A percentile compares a stretch with the other conserved stretches of the same genome.
These are phyloP conservation scores for Aspergillus cristatus DNA, from an alignment of 495 filamentous ascomycete species.

Conservation along the genomic window DNA sequence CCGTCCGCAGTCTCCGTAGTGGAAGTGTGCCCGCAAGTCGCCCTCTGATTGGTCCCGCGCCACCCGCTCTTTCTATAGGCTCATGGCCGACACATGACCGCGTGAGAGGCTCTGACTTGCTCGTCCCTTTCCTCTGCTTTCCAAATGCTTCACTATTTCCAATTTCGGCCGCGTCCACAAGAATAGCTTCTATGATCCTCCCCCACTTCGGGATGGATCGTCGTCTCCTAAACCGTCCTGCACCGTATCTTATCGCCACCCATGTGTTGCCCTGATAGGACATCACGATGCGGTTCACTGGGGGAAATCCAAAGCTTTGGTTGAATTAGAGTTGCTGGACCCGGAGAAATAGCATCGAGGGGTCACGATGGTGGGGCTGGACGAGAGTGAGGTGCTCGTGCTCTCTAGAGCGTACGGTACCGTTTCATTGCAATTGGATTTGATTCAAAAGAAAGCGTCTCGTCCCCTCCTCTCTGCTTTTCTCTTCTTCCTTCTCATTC, in stretches of 20 bases:
- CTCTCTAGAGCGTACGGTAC: neutral
- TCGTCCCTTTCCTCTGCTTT: neutral
- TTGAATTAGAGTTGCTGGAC: neutral
- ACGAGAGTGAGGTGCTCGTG: neutral
- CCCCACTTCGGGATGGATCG: neutral
- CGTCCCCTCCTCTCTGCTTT: constrained; percentile 4
- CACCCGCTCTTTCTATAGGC: constrained; percentile 1
- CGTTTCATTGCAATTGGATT: too few species aligned
- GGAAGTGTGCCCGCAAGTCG: constrained; percentile 17
- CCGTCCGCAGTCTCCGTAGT: neutral
- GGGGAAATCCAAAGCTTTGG: constrained; percentile 7
- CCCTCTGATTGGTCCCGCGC: constrained; percentile 14
- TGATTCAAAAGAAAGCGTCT: neutral
- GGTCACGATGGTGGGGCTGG: constrained; percentile 12
- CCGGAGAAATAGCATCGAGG: constrained; percentile 1
- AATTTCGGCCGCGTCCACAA: too few species aligned
- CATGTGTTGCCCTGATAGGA: constrained; percentile 40
- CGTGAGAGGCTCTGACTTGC: constrained; percentile 14
- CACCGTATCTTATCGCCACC: constrained; percentile 14
- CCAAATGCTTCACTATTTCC: neutral
- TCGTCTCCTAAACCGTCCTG: constrained; percentile 5
- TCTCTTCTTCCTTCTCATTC: constrained; percentile 3
- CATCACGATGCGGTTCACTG: constrained; percentile 10
- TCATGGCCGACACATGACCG: constrained; percentile 13
- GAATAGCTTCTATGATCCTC: too few species aligned